Conservation (phyloP, 2,329 filamentous ascomycete genomes). For the Pezicula neosporulosa region DNA sequence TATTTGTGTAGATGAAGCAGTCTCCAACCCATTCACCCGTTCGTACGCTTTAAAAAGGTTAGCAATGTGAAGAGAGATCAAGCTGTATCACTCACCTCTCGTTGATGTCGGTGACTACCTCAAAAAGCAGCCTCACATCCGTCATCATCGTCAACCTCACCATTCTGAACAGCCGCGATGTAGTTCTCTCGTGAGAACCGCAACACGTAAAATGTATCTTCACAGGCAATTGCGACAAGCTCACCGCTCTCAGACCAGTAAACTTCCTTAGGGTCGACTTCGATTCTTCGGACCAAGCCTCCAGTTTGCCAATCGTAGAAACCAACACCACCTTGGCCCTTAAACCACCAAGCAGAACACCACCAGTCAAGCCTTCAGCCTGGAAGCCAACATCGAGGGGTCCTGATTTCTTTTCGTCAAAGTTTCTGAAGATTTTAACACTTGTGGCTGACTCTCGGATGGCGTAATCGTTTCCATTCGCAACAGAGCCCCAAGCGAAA, state of each 20-base stretch:
- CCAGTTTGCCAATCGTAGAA: conserved; percentile 97
- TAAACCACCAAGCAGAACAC: conserved; percentile 89
- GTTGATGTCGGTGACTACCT: conserved; percentile 92
- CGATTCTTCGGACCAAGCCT: conserved; percentile 85
- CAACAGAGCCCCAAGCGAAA: conserved; percentile 95
- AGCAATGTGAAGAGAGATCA: conserved; percentile 7
- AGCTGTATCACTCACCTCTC: conserved; percentile 60
- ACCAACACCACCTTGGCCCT: conserved; percentile 89
- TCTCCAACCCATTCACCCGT: conserved; percentile 98
- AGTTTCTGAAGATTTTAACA: conserved; percentile 97
- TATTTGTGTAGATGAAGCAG: conserved; percentile 98
- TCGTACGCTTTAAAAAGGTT: conserved; percentile 58
- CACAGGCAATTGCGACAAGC: conserved; percentile 86
- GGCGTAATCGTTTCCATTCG: conserved; percentile 97
- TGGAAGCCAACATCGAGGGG: conserved; percentile 94
- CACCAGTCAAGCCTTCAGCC: conserved; percentile 85
- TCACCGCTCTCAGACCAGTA: conserved; percentile 99
- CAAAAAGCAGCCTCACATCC: conserved; percentile 96
- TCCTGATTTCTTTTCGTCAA: conserved; percentile 77
- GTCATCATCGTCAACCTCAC: conserved; percentile 74
- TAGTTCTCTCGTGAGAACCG: conserved; percentile 90
- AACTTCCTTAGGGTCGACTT: conserved; percentile 67
- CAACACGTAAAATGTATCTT: conserved; percentile 92
- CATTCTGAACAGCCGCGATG: conserved; percentile 75
- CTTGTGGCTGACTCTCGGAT: conserved; percentile 92